These are phyloP conservation scores for Cubamyces sp. DNA, from an alignment of 768 basidiomycete genomes.

Conservation along the genomic window DNA sequence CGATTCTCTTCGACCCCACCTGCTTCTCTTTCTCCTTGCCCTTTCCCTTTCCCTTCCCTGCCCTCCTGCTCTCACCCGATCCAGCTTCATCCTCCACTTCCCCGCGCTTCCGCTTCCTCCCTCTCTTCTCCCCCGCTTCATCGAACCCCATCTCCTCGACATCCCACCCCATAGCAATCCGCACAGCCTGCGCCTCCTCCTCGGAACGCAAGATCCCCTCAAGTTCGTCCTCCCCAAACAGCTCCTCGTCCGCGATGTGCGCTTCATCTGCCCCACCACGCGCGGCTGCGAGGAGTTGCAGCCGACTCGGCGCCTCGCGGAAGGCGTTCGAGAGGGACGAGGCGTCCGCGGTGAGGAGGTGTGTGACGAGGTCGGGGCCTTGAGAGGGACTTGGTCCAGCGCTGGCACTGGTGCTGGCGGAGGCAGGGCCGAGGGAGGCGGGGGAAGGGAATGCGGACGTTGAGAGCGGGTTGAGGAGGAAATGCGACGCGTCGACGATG, in stretches of 20 bases:
- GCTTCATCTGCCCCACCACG: conserved; percentile 59
- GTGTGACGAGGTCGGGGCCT: conserved; percentile 46
- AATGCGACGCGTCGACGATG: conserved; percentile 53
- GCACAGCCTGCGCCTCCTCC: conserved; percentile 53
- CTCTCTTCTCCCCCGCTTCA: neutral
- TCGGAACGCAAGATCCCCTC: conserved; percentile 60
- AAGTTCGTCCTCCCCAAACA: conserved; percentile 71
- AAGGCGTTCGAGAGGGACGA: conserved; percentile 35
- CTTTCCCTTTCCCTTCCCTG: conserved; percentile 19
- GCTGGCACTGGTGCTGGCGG: neutral
- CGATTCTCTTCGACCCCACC: conserved; percentile 47
- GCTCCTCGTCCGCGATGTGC: conserved; percentile 67
- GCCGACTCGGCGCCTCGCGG: conserved; percentile 54
- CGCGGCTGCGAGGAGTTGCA: conserved; percentile 61
- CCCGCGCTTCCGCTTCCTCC: conserved; percentile 19
- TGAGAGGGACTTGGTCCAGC: neutral
- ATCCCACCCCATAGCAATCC: conserved; percentile 42
- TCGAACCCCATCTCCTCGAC: conserved; percentile 38
- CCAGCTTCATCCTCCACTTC: conserved; percentile 24
- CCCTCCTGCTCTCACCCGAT: conserved; percentile 6
- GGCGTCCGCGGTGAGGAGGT: conserved; percentile 55
- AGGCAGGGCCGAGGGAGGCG: neutral
- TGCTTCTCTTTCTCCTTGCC: conserved; percentile 30
- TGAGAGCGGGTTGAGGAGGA: conserved; percentile 62
- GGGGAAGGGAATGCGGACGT: conserved; percentile 22